phyloP scores from a whole-genome alignment of 371 early-diverging fungal species.

The Dinochytrium kinnereticum region DNA sequence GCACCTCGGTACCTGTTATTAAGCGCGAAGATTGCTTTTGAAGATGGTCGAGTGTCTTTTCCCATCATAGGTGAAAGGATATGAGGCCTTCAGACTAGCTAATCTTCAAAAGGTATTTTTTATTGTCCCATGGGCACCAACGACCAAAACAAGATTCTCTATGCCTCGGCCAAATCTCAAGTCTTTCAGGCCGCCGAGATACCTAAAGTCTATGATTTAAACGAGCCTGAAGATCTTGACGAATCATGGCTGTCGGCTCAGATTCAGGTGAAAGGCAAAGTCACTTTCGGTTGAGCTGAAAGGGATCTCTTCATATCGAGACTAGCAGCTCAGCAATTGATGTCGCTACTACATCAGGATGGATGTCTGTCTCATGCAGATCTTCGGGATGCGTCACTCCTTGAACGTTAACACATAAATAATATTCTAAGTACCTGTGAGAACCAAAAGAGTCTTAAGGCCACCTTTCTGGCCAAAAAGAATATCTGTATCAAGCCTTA shows the following conservation, averaged over 20 bases:
- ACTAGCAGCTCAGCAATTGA: not conserved
- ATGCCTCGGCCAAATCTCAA: conserved; percentile 8
- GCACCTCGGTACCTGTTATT: conserved; percentile 13
- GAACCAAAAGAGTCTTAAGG: conserved; percentile 86
- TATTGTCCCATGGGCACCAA: not conserved
- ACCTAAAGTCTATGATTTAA: not conserved
- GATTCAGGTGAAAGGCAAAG: not conserved
- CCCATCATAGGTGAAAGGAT: conserved; percentile 8
- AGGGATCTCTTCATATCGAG: not conserved
- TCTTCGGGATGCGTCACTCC: conserved; percentile 22
- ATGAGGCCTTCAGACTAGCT: not conserved
- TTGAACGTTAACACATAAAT: conserved; percentile 20
- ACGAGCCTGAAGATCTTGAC: conserved; percentile 10
- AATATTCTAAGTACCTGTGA: conserved; percentile 70
- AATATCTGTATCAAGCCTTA: conserved; percentile 91
- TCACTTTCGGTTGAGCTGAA: not conserved
- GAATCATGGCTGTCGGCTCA: not conserved
- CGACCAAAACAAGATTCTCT: conserved; percentile 8
- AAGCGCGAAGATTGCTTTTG: not conserved
- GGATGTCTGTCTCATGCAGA: conserved; percentile 39
- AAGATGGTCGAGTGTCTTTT: conserved; percentile 21
- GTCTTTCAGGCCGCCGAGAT: conserved; percentile 10
- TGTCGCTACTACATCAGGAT: not conserved
- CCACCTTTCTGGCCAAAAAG: conserved; percentile 89
- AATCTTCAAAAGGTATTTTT: not conserved